A percentile compares a stretch with the other conserved stretches of the same genome.
Conservation (phyloP, 305 asterid species). For the Rubia tinctorum region DNA sequence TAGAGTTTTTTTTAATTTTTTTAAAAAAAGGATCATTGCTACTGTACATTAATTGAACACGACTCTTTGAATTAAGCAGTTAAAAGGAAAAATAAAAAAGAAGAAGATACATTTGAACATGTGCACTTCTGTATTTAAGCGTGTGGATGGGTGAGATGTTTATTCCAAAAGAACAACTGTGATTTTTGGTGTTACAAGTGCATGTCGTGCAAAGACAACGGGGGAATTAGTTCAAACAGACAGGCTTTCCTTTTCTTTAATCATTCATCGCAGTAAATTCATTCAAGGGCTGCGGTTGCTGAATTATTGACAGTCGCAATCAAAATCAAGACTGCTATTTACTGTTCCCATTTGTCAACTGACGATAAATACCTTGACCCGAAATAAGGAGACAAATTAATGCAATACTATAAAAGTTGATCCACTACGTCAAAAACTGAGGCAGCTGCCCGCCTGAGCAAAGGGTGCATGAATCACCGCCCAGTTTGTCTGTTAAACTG, state of each 20-base stretch:
- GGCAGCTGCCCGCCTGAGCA: neutral
- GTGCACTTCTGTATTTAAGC: neutral
- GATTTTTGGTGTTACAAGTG: neutral
- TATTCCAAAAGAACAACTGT: constrained; percentile 11
- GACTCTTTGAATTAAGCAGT: too few species aligned
- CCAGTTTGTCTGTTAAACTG: too few species aligned
- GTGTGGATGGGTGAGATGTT: constrained; percentile 6
- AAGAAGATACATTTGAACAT: neutral
- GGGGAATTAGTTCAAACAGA: neutral
- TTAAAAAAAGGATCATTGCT: too few species aligned
- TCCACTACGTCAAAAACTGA: neutral
- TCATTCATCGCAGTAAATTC: neutral
- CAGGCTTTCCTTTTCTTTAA: neutral
- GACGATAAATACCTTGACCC: too few species aligned
- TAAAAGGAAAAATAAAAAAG: neutral
- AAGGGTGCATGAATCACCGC: neutral
- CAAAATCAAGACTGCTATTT: neutral
- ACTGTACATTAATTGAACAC: too few species aligned
- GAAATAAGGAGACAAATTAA: neutral
- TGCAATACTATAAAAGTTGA: neutral
- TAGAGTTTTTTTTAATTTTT: too few species aligned
- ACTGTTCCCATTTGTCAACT: neutral
- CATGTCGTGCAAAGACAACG: constrained; percentile 4
- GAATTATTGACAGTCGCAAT: neutral
- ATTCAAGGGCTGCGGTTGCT: neutral